Conservation (phyloP, 1,139 yeast genomes). For the Suhomyces bolitotheri region DNA sequence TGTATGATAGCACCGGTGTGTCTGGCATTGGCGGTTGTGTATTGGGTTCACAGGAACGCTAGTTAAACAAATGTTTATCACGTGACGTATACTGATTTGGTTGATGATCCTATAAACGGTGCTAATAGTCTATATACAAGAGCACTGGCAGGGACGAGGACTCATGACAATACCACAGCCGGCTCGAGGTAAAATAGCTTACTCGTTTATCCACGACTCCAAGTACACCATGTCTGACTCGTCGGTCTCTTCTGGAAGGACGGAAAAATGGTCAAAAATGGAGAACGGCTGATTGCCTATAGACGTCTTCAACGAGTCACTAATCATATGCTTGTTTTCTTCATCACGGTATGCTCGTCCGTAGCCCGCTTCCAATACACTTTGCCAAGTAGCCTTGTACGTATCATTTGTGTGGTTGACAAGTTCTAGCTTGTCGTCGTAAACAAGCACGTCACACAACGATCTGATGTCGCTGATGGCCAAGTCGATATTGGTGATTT, state of each 20-base stretch:
- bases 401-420: constrained; percentile 49
- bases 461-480: constrained; percentile 73
- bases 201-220: constrained; percentile 42
- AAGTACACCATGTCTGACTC: constrained; percentile 40
- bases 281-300: constrained; percentile 28
- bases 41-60: too few species aligned
- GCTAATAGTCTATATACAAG: too few species aligned
- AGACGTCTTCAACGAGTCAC: constrained; percentile 14
- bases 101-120: too few species aligned
- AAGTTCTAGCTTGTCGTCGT: constrained; percentile 80
- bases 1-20: constrained; percentile 23
- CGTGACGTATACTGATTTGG: too few species aligned
- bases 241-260: constrained; percentile 34
- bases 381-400: constrained; percentile 60
- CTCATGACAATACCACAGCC: too few species aligned
- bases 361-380: constrained; percentile 62
- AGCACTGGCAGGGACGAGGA: too few species aligned
- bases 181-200: constrained; percentile 5
- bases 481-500: constrained; percentile 81
- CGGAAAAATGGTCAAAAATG: constrained; percentile 38
- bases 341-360: constrained; percentile 42
- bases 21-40: constrained; percentile 16
- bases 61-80: too few species aligned
- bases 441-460: constrained; percentile 83
- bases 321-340: constrained; percentile 15